Evolutionary conservation across 2,329 filamentous ascomycete species (phyloP), one percentile per base, ranked within the genome.

Genomic region (Helminthosporium solani): DNA sequence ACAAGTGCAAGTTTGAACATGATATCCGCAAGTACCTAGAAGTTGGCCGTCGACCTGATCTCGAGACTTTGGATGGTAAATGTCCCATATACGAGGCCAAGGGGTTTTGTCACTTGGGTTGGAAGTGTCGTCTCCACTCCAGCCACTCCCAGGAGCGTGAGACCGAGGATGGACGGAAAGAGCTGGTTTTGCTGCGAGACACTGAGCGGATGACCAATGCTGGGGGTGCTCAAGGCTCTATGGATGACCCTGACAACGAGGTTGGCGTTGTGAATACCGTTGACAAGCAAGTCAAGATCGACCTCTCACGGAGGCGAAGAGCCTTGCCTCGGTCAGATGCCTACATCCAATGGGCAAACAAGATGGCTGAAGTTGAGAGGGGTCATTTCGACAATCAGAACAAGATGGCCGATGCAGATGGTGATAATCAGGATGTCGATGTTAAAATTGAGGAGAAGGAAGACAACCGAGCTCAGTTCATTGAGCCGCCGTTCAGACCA

Each of bases 101-200:
- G 53, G 91, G 91, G 11, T 82, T 78, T 51, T 99, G 94, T 61
- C 79, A 82, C 39, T 82, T 86, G 12, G 94, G 94, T 5, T 99
- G 92, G 91, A 95, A 92, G 68, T 99, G 94, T 68, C 86, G 92
- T 18, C 95, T 96, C 64, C 87, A 89, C 27, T 81, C 81, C 52
- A 95, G 89, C 52, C 94, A 99, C 71, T 94, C 90, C 60, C 79
- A 84, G 52, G 92, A 97, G 71, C 72, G 88, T 19, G 82, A 87
- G 54, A 83, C 78, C 16, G 84, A 85, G 43, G 91, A 95, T 67
- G 92, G 90, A 7, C 81, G 82, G 56, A 90, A 88, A 61, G 92
- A 97, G 71, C 73, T 97, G 42, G 77, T 92, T 2, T 76, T 96
- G 39, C 61, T 87, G 16, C 80, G 83, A 47, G 78, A 82, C 57